Percentiles rank a stretch among this genome's conserved stretches.
phyloP scores from a whole-genome alignment of 352 stramenopile species.

The Globisporangium viniferum region DNA sequence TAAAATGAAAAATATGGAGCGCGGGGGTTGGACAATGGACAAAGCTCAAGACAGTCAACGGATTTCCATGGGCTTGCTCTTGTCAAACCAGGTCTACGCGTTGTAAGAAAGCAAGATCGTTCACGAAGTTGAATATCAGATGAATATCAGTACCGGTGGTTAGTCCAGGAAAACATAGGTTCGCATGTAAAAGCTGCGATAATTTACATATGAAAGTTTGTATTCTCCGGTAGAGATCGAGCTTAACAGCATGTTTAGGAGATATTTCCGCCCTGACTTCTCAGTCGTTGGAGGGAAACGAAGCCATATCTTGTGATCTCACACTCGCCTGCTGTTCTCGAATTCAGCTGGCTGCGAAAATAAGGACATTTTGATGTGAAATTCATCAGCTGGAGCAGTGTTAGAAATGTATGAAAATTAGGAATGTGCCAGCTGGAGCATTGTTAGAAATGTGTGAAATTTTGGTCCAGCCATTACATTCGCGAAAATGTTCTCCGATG shows the following conservation, averaged over 20 bases:
- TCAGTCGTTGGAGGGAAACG: not conserved
- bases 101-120: conserved; percentile 14
- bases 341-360: conserved; percentile 7
- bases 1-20: not conserved
- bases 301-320: not conserved
- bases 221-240: conserved; percentile 2
- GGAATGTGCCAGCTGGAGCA: not conserved
- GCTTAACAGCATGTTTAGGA: conserved; percentile 1
- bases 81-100: not conserved
- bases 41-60: not conserved
- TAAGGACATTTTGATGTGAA: not conserved
- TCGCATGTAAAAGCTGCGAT: conserved; percentile 7
- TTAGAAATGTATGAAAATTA: not conserved
- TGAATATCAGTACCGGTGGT: not conserved
- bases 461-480: conserved; percentile 2
- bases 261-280: conserved; percentile 1
- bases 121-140: not conserved
- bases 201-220: conserved; percentile 4
- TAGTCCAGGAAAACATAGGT: not conserved
- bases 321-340: conserved; percentile 4
- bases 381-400: not conserved
- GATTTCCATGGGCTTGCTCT: not conserved
- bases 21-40: not conserved
- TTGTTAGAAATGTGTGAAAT: not conserved
- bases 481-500: not conserved